Percentiles rank a stretch among this genome's conserved stretches.
Evolutionary conservation across 345 rosid species (phyloP).

Genomic region (Leavenworthia alabamica): DNA sequence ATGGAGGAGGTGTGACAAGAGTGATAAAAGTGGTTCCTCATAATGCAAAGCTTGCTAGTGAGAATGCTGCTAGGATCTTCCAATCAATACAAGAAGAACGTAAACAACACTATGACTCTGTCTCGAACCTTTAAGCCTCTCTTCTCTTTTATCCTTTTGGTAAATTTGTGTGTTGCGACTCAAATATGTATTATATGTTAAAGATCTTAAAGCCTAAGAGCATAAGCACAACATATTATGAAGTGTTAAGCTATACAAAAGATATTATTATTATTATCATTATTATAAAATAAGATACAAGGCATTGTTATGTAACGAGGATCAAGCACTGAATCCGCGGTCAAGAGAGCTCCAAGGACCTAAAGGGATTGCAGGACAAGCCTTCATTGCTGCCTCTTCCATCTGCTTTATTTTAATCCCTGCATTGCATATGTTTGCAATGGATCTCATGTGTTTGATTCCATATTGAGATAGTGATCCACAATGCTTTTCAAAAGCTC

Average conservation of each 20-base stretch:
- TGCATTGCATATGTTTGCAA: constrained; percentile 85
- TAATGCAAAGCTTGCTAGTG: constrained; percentile 68
- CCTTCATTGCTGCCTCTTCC: constrained; percentile 72
- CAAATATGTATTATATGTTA: neutral
- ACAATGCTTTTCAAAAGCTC: constrained; percentile 75
- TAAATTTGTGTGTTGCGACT: constrained; percentile 3
- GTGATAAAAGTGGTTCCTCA: constrained; percentile 88
- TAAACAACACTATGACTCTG: constrained; percentile 41
- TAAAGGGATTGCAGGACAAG: constrained; percentile 64
- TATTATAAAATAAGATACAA: neutral
- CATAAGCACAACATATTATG: no score
- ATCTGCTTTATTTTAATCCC: constrained; percentile 51
- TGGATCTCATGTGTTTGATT: constrained; percentile 83
- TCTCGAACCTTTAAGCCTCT: neutral
- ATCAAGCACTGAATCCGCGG: constrained; percentile 72
- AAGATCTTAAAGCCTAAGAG: no score
- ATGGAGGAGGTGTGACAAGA: constrained; percentile 33
- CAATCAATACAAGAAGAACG: constrained; percentile 84
- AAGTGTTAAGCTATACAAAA: no score
- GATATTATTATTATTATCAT: neutral
- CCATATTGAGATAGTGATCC: constrained; percentile 87
- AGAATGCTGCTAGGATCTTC: constrained; percentile 80
- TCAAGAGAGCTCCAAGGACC: constrained; percentile 75
- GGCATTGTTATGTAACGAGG: neutral
- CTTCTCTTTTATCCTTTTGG: neutral